These are phyloP conservation scores for Arachnopeziza araneosa DNA, from an alignment of 2,329 filamentous ascomycete genomes.

Conservation along the genomic window DNA sequence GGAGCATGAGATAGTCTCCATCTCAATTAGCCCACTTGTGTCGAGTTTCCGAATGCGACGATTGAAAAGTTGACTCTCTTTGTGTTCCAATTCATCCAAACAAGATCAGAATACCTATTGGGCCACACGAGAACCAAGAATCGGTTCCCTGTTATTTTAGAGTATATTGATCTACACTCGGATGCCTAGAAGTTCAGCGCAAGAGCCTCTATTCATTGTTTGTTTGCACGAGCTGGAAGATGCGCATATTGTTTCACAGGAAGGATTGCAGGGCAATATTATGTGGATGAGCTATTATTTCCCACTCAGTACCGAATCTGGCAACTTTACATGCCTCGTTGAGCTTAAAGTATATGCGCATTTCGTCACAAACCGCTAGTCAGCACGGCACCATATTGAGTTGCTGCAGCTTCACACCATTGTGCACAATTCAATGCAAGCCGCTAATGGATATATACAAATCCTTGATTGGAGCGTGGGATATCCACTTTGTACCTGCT, in stretches of 20 bases:
- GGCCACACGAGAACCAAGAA: background rate
- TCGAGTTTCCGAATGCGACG: background rate
- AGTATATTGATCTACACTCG: background rate
- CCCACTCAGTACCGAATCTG: background rate
- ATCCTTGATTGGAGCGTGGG: background rate
- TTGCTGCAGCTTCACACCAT: background rate
- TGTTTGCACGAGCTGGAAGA: background rate
- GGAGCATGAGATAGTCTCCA: background rate
- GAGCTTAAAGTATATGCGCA: constrained; percentile 4
- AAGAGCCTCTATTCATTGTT: background rate
- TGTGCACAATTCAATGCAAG: background rate
- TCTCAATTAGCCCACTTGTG: background rate
- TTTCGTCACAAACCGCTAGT: background rate
- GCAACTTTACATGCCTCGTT: background rate
- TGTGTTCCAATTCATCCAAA: background rate
- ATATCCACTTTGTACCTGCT: constrained; percentile 1
- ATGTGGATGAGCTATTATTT: constrained; percentile 2
- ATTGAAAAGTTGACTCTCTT: background rate
- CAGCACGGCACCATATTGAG: constrained; percentile 2
- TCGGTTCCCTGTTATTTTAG: background rate
- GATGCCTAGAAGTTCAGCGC: background rate
- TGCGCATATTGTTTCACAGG: background rate
- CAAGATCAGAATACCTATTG: background rate
- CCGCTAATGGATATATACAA: background rate
- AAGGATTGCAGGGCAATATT: background rate